Base-by-base conservation (phyloP, 2,329 filamentous ascomycete species). In the Cladosporium austrohemisphaericum region DNA sequence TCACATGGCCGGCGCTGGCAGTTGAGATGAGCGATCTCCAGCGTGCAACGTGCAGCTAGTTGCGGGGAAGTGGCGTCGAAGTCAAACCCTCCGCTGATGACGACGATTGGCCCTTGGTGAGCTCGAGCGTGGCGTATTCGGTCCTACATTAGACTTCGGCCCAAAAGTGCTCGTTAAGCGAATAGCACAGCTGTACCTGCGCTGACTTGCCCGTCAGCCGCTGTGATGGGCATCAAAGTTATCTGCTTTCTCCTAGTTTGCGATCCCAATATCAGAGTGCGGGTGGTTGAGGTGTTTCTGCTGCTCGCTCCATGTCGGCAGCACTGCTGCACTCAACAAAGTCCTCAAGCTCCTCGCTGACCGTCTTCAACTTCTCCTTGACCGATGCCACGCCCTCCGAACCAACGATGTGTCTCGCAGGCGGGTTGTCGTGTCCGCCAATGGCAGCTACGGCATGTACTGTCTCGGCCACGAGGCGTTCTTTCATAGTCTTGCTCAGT, bases 351-450 rank as follows among this genome's bases (percentile, higher is more conserved):
- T 97, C 93, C 66, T 97, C 91, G 55, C 89, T 95, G 2, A 96
- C 88, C 2, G 90, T 96, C 73, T 94, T 95, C 49, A 98, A 73
- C 71, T 97, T 97, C 71, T 97, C 93, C 67, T 92, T 94, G 31
- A 97, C 92, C 32, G 87, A 87, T 5, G 82, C 78, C 10, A 92
- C 86, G 1, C 88, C 92, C 67, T 97, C 93, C 48, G 86, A 82
- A 0, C 93, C 92, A 2, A 97, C 91, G 60, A 97, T 96, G 65
- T 97, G 92, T 25, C 93, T 77, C 1, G 90, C 88, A 0, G 93
- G 93, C 1, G 93, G 93, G 66, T 97, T 97, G 65, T 96, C 91
- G 65, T 96, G 91, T 0, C 92, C 93, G 0, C 90, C 93, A 59
- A 97, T 95, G 0, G 91, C 89, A 11, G 86, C 88, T 37, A 98